Percentiles rank a stretch among this genome's conserved stretches.
These are phyloP conservation scores for Lachancea sp. DNA, from an alignment of 805 yeast genomes.

Conservation along the genomic window DNA sequence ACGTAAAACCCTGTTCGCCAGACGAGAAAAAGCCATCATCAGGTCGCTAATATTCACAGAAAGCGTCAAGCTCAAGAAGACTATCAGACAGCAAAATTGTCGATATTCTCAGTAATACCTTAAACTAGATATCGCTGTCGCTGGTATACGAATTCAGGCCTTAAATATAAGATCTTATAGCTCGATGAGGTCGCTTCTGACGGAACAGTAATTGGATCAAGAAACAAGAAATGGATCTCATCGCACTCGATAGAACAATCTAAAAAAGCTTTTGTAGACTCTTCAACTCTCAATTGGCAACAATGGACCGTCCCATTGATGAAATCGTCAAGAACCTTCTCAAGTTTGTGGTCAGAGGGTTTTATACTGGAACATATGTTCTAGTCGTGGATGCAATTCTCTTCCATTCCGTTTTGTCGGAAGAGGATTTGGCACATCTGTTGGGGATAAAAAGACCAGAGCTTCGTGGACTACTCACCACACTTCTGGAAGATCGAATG, in stretches of 20 bases:
- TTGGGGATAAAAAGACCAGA: slow-evolving; percentile 83
- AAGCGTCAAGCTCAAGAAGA: too few species aligned
- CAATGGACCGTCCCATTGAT: slow-evolving; percentile 36
- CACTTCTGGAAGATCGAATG: slow-evolving; percentile 77
- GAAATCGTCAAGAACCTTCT: slow-evolving; percentile 43
- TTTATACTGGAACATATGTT: slow-evolving; percentile 78
- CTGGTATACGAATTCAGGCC: too few species aligned
- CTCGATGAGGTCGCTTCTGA: neutral
- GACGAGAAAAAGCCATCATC: too few species aligned
- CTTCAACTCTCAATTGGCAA: neutral
- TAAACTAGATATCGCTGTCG: too few species aligned
- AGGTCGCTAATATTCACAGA: too few species aligned
- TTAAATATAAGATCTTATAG: neutral
- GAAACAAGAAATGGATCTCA: too few species aligned
- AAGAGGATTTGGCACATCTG: slow-evolving; percentile 79
- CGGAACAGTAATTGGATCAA: neutral
- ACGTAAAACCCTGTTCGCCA: too few species aligned
- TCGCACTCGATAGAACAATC: neutral
- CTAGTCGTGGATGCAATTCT: slow-evolving; percentile 81
- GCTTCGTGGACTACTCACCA: slow-evolving; percentile 72
- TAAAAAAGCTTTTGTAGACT: neutral
- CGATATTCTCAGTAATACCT: too few species aligned
- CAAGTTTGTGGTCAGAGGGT: slow-evolving; percentile 77
- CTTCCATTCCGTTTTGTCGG: slow-evolving; percentile 83
- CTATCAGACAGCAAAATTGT: too few species aligned